Percentiles rank a stretch among this genome's conserved stretches.
phyloP scores from a whole-genome alignment of 2,329 filamentous ascomycete species.

The Volutella citrinella region DNA sequence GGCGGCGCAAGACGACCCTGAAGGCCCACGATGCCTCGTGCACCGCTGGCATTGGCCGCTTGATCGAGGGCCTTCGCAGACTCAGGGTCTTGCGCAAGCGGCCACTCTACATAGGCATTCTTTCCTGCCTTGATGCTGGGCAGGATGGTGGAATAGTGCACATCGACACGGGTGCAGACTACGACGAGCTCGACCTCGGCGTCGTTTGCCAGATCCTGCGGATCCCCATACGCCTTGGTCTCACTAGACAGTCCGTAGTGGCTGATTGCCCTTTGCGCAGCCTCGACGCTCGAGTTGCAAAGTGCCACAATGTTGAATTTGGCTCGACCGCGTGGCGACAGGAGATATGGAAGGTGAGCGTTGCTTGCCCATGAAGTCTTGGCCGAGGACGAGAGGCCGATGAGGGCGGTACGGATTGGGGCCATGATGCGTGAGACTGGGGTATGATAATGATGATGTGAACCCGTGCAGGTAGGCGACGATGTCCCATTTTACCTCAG shows the following conservation, averaged over 20 bases:
- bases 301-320: constrained; percentile 50
- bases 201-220: constrained; percentile 46
- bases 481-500: no score
- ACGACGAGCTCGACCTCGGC: constrained; percentile 53
- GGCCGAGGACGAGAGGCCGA: constrained; percentile 54
- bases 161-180: constrained; percentile 51
- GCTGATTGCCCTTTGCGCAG: constrained; percentile 41
- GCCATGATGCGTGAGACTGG: constrained; percentile 31
- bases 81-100: constrained; percentile 43
- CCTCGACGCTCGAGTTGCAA: constrained; percentile 45
- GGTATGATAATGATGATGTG: not conserved
- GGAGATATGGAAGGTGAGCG: constrained; percentile 59
- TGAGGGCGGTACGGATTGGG: constrained; percentile 53
- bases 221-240: constrained; percentile 49
- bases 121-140: constrained; percentile 52
- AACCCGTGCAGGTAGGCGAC: not conserved
- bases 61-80: constrained; percentile 40
- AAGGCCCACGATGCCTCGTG: constrained; percentile 44
- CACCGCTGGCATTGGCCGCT: constrained; percentile 30
- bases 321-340: constrained; percentile 39
- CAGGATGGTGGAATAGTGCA: constrained; percentile 43
- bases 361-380: constrained; percentile 51
- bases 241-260: constrained; percentile 38
- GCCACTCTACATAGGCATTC: constrained; percentile 56
- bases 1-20: constrained; percentile 48